A percentile compares a stretch with the other conserved stretches of the same genome.
Conservation (phyloP, 768 basidiomycete genomes). For the Trametes cingulata region DNA sequence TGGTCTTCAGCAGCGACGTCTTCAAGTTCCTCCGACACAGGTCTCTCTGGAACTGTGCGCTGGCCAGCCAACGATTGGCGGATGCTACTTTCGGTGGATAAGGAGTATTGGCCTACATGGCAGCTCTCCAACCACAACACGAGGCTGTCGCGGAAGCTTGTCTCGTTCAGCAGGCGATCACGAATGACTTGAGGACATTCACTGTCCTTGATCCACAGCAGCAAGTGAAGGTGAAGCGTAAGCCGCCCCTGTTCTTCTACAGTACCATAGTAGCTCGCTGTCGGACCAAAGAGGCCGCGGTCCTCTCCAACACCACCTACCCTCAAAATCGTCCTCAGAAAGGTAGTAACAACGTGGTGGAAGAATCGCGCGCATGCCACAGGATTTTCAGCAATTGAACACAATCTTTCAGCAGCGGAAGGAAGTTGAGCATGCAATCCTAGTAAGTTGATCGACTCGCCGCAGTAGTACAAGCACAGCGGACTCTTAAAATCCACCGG, state of each 20-base stretch:
- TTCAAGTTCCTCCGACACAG: too few species aligned
- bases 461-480: not conserved
- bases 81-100: not conserved
- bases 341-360: not conserved
- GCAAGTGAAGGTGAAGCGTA: constrained; percentile 40
- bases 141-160: not conserved
- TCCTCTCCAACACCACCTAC: too few species aligned
- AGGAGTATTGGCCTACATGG: not conserved
- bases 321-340: too few species aligned
- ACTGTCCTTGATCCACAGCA: constrained; percentile 36
- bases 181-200: not conserved
- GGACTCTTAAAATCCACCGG: constrained; percentile 32
- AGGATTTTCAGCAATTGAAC: not conserved
- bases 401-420: not conserved
- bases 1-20: too few species aligned
- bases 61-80: too few species aligned
- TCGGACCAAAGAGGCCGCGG: constrained; percentile 33
- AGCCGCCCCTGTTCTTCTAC: constrained; percentile 42
- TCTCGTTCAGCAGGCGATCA: not conserved
- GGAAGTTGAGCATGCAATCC: not conserved
- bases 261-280: constrained; percentile 39
- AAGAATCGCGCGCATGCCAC: not conserved
- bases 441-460: not conserved
- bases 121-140: not conserved
- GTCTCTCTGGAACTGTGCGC: too few species aligned